Percentiles rank a stretch among this genome's conserved stretches.
phyloP scores from a whole-genome alignment of 176 grass and related monocot genomes.

The Oryza officinalis region DNA sequence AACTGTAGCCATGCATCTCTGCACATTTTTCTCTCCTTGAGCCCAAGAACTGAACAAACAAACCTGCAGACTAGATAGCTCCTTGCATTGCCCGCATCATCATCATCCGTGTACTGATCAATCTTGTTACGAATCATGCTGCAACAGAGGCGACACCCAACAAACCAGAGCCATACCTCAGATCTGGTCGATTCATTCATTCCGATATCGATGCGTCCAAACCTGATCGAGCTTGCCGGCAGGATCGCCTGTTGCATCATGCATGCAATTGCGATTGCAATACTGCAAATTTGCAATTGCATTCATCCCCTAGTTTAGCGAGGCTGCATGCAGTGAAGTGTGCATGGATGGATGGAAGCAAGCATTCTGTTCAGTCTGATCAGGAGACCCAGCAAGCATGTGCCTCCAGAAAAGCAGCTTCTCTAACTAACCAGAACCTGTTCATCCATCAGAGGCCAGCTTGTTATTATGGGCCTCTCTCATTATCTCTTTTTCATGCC shows the following conservation, averaged over 20 bases:
- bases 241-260: background rate
- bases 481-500: background rate
- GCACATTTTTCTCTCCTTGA: background rate
- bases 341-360: background rate
- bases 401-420: background rate
- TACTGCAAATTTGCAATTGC: background rate
- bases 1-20: background rate
- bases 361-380: background rate
- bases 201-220: background rate
- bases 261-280: background rate
- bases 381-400: background rate
- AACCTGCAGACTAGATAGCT: background rate
- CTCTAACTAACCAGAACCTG: background rate
- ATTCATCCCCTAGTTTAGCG: background rate
- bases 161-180: background rate
- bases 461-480: background rate
- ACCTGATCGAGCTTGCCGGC: background rate
- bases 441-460: background rate
- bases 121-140: background rate
- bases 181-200: constrained; percentile 21
- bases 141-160: background rate
- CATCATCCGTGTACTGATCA: background rate
- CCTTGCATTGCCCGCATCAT: background rate
- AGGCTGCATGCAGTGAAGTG: background rate
- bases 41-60: background rate